These are phyloP conservation scores for Mycena alexandri DNA, from an alignment of 768 basidiomycete genomes.

Conservation along the genomic window DNA sequence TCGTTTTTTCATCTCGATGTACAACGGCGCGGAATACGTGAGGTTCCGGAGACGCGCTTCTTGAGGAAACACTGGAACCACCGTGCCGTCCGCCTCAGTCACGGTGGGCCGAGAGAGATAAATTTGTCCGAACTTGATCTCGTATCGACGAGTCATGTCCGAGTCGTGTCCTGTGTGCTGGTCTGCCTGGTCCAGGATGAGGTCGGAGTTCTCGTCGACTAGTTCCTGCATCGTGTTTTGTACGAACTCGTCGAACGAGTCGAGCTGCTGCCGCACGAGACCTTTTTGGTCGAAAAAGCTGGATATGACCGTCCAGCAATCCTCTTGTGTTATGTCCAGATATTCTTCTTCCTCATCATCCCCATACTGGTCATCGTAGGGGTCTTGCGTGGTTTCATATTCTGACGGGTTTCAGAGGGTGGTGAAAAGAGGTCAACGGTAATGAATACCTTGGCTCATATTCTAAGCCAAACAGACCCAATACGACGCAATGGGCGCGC, in stretches of 20 bases:
- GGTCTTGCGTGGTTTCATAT: slow-evolving; percentile 60
- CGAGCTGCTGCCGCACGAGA: slow-evolving; percentile 96
- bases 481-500: slow-evolving; percentile 2
- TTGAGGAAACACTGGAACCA: slow-evolving; percentile 95
- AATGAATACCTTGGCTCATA: slow-evolving; percentile 68
- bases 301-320: slow-evolving; percentile 96
- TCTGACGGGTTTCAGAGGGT: slow-evolving; percentile 55
- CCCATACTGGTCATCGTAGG: slow-evolving; percentile 70
- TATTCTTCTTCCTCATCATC: slow-evolving; percentile 69
- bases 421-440: slow-evolving; percentile 39
- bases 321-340: slow-evolving; percentile 90
- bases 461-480: slow-evolving; percentile 40
- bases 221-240: slow-evolving; percentile 99
- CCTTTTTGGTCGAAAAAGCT: slow-evolving; percentile 98
- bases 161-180: slow-evolving; percentile 92
- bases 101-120: slow-evolving; percentile 95
- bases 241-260: slow-evolving; percentile 98
- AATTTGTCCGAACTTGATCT: slow-evolving; percentile 98
- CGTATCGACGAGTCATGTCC: slow-evolving; percentile 90
- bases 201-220: slow-evolving; percentile 95
- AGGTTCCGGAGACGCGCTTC: slow-evolving; percentile 95
- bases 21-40: slow-evolving; percentile 95
- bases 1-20: slow-evolving; percentile 94
- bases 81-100: slow-evolving; percentile 95
- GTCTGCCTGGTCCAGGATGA: slow-evolving; percentile 95